Evolutionary conservation across 768 basidiomycete species (phyloP).

Genomic region (Coprinellus aureogranulatus): DNA sequence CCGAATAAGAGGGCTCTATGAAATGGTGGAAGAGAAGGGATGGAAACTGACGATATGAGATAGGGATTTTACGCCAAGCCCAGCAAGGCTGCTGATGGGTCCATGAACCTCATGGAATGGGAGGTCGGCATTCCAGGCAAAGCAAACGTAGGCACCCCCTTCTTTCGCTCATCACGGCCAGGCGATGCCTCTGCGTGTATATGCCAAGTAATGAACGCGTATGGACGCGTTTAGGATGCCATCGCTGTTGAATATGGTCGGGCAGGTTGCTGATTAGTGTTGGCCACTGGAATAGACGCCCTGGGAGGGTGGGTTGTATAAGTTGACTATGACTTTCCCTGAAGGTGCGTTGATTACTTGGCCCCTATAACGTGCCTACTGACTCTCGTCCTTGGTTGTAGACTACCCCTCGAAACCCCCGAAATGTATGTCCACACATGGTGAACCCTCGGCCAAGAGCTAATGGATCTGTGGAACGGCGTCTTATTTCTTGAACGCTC

Average conservation of each 20-base stretch:
- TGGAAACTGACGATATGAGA: neutral
- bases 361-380: neutral
- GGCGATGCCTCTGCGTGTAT: too few relatives aligned
- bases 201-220: too few relatives aligned
- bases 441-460: too few relatives aligned
- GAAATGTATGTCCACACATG: conserved; percentile 85
- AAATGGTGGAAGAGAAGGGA: too few relatives aligned
- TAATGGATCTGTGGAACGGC: too few relatives aligned
- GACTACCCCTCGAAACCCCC: conserved; percentile 96
- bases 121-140: conserved; percentile 99
- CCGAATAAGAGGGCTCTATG: too few relatives aligned
- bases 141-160: conserved; percentile 50
- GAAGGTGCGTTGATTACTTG: conserved; percentile 65
- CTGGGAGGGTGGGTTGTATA: conserved; percentile 97
- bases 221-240: too few relatives aligned
- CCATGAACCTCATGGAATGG: conserved; percentile 97
- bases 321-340: conserved; percentile 91
- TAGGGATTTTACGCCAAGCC: conserved; percentile 99
- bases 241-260: too few relatives aligned
- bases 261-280: too few relatives aligned
- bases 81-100: conserved; percentile 83
- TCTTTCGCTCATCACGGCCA: neutral
- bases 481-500: too few relatives aligned
- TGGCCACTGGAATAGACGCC: too few relatives aligned
- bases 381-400: conserved; percentile 26